Base-by-base conservation (phyloP, 225 moss, liverwort and hornwort genomes). In the Takakia lepidozioides region DNA sequence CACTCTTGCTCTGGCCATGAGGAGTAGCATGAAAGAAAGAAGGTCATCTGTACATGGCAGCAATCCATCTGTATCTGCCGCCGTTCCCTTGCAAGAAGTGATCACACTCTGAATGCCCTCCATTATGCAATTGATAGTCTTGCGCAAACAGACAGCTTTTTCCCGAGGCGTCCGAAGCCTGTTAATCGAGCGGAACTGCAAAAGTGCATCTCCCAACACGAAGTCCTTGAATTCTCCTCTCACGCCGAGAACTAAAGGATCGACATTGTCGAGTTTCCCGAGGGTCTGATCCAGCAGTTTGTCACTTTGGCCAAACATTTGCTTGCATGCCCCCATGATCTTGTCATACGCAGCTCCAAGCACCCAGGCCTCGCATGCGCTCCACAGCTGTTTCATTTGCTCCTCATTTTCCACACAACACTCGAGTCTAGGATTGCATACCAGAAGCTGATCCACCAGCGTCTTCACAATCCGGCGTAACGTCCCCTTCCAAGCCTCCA, bases 281-380 rank as follows among this genome's bases (percentile, higher is more conserved):
- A 78, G 73, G 26, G 69, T 78, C 0, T 73, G 71, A 26, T 73
- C 78, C 1, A 78, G 62, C 23, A 73, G 43, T 40, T 60, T 69
- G 54, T 78, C 78, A 2, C 59, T 78, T 42, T 73, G 78, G 0
- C 73, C 73, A 30, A 78, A 73, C 78, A 78, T 78, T 69, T 78
- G 78, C 66, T 78, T 78, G 6, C 78, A 78, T 2, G 78, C 78
- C 26, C 78, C 78, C 73, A 78, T 78, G 49, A 78, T 78, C 34
- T 78, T 78, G 46, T 78, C 78, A 2, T 73, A 78, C 2, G 73
- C 78, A 0, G 73, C 68, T 2, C 78, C 78, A 19, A 78, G 53
- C 11, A 78, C 73, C 78, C 78, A 78, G 1, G 78, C 72, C 48
- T 78, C 73, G 13, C 78, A 78, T 0, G 78, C 73, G 34, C 66